A percentile compares a stretch with the other conserved stretches of the same genome.
These are phyloP conservation scores for Coemansia guatemalensis DNA, from an alignment of 192 early-diverging fungal species.

Conservation along the genomic window DNA sequence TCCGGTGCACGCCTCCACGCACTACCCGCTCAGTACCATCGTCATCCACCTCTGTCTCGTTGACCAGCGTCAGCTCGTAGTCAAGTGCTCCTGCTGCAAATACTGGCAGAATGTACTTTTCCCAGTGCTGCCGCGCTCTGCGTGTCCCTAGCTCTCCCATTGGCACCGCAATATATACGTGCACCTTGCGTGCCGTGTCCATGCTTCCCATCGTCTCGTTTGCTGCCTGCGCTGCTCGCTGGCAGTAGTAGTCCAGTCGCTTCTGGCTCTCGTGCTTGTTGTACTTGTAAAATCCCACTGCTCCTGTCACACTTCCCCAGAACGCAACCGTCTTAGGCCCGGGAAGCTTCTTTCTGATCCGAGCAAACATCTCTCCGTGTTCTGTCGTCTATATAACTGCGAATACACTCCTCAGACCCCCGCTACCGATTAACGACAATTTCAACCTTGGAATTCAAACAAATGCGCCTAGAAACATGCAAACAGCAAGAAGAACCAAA, in stretches of 20 bases:
- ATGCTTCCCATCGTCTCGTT: slow-evolving; percentile 40
- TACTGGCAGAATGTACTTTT: slow-evolving; percentile 51
- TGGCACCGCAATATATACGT: slow-evolving; percentile 44
- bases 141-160: slow-evolving; percentile 53
- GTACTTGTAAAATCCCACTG: slow-evolving; percentile 42
- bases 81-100: slow-evolving; percentile 54
- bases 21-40: slow-evolving; percentile 32
- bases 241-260: slow-evolving; percentile 40
- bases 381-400: background rate
- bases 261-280: slow-evolving; percentile 43
- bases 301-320: slow-evolving; percentile 35
- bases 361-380: slow-evolving; percentile 20
- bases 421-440: background rate
- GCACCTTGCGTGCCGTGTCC: slow-evolving; percentile 45
- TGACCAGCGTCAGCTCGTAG: slow-evolving; percentile 52
- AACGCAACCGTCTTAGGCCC: slow-evolving; percentile 49
- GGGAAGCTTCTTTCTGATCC: slow-evolving; percentile 38
- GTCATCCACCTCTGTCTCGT: slow-evolving; percentile 35
- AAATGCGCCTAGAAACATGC: background rate
- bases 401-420: background rate
- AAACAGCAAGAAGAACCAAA: slow-evolving; percentile 1
- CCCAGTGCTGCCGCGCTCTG: slow-evolving; percentile 51
- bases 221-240: slow-evolving; percentile 27
- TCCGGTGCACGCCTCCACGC: slow-evolving; percentile 40
- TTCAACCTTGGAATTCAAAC: background rate